Conservation (phyloP, 2,329 filamentous ascomycete genomes). For the Geoglossum cookeanum region DNA sequence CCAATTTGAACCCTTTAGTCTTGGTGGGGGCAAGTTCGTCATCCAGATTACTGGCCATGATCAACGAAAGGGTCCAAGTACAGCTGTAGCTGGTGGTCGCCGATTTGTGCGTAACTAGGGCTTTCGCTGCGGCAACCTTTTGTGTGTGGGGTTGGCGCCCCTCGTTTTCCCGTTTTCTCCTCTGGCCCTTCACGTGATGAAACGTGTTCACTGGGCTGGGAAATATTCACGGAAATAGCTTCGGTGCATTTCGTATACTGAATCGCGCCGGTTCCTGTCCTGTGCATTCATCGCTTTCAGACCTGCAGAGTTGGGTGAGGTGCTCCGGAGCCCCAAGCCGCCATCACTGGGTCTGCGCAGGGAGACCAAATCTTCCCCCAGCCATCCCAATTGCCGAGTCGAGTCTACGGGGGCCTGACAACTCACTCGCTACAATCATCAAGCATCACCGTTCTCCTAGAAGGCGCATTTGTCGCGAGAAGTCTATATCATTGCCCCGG, state of each 20-base stretch:
- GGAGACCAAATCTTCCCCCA: background rate
- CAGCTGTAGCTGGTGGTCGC: background rate
- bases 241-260: background rate
- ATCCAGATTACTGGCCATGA: conserved; percentile 48
- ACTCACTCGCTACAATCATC: conserved; percentile 3
- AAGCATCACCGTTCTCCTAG: background rate
- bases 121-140: background rate
- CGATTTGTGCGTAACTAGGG: background rate
- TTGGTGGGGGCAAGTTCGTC: conserved; percentile 74
- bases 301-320: background rate
- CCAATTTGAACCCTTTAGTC: conserved; percentile 94
- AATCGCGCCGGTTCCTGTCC: background rate
- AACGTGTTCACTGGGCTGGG: background rate
- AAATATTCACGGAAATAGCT: background rate
- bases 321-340: background rate
- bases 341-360: background rate
- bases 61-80: background rate
- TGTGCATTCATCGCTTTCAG: background rate
- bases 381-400: conserved; percentile 1
- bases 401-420: background rate
- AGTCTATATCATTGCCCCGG: background rate
- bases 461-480: background rate
- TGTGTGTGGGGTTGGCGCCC: background rate
- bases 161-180: background rate
- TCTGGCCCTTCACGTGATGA: background rate